A percentile compares a stretch with the other conserved stretches of the same genome.
phyloP scores from a whole-genome alignment of 305 asterid genomes.

The Ilex paraguariensis region DNA sequence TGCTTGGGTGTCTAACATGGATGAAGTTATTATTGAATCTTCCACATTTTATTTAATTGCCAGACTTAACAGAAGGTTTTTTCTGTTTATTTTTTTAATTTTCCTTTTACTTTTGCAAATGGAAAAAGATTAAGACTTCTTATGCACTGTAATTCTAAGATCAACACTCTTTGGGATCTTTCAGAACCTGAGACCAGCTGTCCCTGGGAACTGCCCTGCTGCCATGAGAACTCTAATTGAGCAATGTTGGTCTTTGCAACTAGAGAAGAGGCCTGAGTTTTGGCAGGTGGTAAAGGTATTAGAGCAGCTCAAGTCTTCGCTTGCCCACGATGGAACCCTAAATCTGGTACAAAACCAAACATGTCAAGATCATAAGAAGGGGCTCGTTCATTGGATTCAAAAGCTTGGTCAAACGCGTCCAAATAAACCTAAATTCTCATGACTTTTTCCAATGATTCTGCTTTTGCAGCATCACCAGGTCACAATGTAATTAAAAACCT shows the following conservation, averaged over 20 bases:
- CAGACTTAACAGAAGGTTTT: too few species aligned
- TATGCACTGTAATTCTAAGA: too few species aligned
- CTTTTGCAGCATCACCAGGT: conserved; percentile 30
- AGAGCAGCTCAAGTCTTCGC: conserved; percentile 67
- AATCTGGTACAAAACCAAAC: conserved; percentile 38
- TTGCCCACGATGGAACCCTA: conserved; percentile 63
- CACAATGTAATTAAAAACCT: conserved; percentile 38
- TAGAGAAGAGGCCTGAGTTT: conserved; percentile 90
- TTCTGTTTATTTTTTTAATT: too few species aligned
- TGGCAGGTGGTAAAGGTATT: conserved; percentile 87
- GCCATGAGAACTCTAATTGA: conserved; percentile 84
- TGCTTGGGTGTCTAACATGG: too few species aligned
- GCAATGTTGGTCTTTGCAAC: conserved; percentile 81
- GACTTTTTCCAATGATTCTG: conserved; percentile 25
- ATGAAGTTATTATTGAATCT: too few species aligned
- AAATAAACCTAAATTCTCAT: conserved; percentile 48
- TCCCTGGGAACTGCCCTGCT: conserved; percentile 57
- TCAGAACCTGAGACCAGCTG: conserved; percentile 73
- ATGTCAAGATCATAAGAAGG: conserved; percentile 66
- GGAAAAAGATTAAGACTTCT: too few species aligned
- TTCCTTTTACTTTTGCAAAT: too few species aligned
- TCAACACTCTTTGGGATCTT: neutral
- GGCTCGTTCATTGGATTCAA: conserved; percentile 74
- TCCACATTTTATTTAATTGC: too few species aligned
- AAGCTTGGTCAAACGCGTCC: conserved; percentile 61